Base-by-base conservation (phyloP, 208 protist genomes). In the Acanthamoeba lenticulata region DNA sequence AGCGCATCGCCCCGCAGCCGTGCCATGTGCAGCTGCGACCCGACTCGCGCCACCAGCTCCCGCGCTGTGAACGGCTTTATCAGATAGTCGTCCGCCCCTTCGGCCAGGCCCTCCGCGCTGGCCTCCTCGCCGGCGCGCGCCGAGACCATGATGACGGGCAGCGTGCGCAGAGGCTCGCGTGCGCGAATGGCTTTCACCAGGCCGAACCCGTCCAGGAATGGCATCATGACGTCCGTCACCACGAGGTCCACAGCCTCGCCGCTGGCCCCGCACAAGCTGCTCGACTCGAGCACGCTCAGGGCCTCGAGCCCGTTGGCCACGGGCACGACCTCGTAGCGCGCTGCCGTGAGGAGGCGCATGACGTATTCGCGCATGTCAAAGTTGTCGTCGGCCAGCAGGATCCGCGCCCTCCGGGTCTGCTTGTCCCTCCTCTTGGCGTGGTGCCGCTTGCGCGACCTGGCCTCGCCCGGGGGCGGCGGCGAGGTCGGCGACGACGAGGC, bases 151-250 rank as follows among this genome's bases (percentile, higher is more conserved):
- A 95, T 95, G 1, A 95, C 45, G 6, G 94, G 94, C 1, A 94
- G 7, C 11, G 52, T 94, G 36, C 47, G 42, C 27, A 77, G 88
- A 1, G 0, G 19, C 40, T n/a, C 15, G 7, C 45, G 44, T 15
- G 90, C 15, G 4, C 74, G 44, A 38, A 74, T 38, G 34, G 32
- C 92, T 29, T 81, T 89, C 17, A 92, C 44, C 0, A 94, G 45
- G 19, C 55, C 42, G 29, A 94, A 94, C 0, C 94, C 94, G 44
- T 95, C 94, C n/a, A 95, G n/a, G 21, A 83, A 62, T 2, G 94
- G 94, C 94, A 95, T 95, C 94, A 95, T 95, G 11, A 95, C 94
- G 5, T 95, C 94, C 19, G 55, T 93, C 57, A 95, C 42, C 47
- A 95, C 89, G 17, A 94, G 81, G 47, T 94, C 93, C 24, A 91